A percentile compares a stretch with the other conserved stretches of the same genome.
phyloP scores from a whole-genome alignment of 768 basidiomycete genomes.

The Pholiota molesta region DNA sequence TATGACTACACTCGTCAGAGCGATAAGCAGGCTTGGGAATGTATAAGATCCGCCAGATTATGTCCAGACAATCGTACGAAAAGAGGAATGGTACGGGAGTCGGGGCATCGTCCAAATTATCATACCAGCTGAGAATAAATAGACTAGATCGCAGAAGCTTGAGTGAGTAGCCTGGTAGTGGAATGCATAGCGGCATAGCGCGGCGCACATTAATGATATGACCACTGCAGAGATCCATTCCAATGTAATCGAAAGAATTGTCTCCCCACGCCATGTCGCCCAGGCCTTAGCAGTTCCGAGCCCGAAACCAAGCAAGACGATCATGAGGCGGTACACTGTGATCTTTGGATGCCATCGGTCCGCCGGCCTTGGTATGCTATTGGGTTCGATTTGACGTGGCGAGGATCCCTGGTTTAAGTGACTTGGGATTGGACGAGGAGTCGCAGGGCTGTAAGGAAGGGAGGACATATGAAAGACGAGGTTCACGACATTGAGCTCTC shows the following conservation, averaged over 20 bases:
- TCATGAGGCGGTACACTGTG: conserved; percentile 8
- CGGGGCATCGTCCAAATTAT: not conserved
- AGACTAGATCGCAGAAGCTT: not conserved
- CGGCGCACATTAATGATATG: conserved; percentile 4
- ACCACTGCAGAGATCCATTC: conserved; percentile 13
- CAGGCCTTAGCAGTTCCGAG: conserved; percentile 16
- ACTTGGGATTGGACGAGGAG: too few relatives aligned
- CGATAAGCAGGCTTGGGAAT: not conserved
- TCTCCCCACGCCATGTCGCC: not conserved
- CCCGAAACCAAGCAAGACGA: conserved; percentile 2
- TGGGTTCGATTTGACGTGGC: too few relatives aligned
- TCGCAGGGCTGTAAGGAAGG: too few relatives aligned
- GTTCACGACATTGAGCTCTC: too few relatives aligned
- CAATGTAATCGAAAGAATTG: conserved; percentile 1
- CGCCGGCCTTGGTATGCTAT: too few relatives aligned
- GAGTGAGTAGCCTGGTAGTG: not conserved
- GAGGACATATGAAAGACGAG: too few relatives aligned
- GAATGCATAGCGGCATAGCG: not conserved
- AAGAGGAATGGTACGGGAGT: not conserved
- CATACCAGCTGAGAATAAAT: not conserved
- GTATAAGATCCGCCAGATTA: not conserved
- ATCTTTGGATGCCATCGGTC: conserved; percentile 12
- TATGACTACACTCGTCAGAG: not conserved
- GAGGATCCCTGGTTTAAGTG: too few relatives aligned
- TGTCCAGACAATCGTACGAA: not conserved